These are phyloP conservation scores for Hyphopichia burtonii DNA, from an alignment of 1,139 yeast genomes.

Conservation along the genomic window DNA sequence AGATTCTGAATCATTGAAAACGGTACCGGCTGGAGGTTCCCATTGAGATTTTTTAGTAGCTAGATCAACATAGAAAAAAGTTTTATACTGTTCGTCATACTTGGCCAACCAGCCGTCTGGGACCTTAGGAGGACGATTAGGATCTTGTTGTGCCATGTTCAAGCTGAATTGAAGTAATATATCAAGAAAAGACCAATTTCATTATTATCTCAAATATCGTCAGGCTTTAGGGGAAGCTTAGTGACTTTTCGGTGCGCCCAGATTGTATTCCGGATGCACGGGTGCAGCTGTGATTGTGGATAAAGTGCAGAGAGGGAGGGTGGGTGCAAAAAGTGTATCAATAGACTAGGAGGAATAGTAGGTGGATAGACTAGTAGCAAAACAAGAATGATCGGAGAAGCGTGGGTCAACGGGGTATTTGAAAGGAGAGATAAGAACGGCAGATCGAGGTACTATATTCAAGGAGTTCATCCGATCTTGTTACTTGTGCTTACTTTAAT, in stretches of 20 bases:
- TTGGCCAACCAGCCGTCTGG: conserved; percentile 88
- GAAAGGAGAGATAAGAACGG: not conserved
- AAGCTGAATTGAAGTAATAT: too few relatives aligned
- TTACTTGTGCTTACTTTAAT: conserved; percentile 14
- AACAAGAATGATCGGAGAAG: too few relatives aligned
- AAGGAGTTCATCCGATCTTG: conserved; percentile 11
- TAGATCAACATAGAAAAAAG: conserved; percentile 75
- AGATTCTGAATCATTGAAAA: conserved; percentile 22
- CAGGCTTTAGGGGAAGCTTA: too few relatives aligned
- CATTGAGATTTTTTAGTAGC: conserved; percentile 80
- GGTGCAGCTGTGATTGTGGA: too few relatives aligned
- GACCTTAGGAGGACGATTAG: conserved; percentile 48
- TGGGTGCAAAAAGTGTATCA: too few relatives aligned
- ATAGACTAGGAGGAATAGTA: too few relatives aligned
- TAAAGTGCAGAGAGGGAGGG: too few relatives aligned
- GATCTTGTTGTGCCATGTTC: conserved; percentile 16
- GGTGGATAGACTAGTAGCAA: too few relatives aligned
- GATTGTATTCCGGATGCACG: too few relatives aligned
- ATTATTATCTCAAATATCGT: too few relatives aligned
- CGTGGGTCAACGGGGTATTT: not conserved
- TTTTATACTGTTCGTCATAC: conserved; percentile 76
- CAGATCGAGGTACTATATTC: not conserved
- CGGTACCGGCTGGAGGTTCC: conserved; percentile 77
- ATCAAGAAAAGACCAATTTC: too few relatives aligned
- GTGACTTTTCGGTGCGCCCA: too few relatives aligned